Base-by-base conservation (phyloP, 106 monocot species). In the Vanilla planifolia region DNA sequence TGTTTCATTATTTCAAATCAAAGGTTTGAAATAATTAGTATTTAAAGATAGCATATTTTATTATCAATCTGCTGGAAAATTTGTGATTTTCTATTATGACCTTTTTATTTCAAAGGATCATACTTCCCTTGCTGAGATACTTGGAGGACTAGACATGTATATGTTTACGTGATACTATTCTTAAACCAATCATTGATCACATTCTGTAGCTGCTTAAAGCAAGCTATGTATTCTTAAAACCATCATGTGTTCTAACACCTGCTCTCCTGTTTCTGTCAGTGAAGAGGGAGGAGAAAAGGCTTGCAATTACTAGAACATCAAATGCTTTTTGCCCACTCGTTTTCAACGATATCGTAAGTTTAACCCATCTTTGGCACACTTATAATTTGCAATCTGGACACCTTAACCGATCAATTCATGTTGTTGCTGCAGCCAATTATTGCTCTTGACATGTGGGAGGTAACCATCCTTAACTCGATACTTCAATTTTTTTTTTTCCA, bases 391-490 rank as follows among this genome's bases (percentile, higher is more conserved):
- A 4, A 41, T 66, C 14, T 29, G 42, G 4, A 55, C 40, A 53
- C 32, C 43, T 33, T 51, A 29, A 50, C 69, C 11, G 51, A 41
- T 26, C 17, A 25, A 55, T 33, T 43, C 19, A 21, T 25, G 29
- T 20, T 73, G n/a, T 62, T 26, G 43, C 70, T 64, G 37, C 85
- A 95, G 95, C 95, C 95, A 65, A 84, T 96, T 51, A 67, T 90
- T 43, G 17, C 61, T 59, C 75, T 91, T 52, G 95, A 96, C 61
- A 75, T 96, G 95, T 95, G 95, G 95, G 95, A 95, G 94, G 94
- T 95, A 72, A 68, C 72, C 14, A 55, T 17, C 44, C 3, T 30
- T 15, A 62, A 17, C n/a, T 44, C 42, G 9, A 43, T 59, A 48
- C n/a, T 7, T 61, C 33, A 23, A 32, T 44, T 44, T 37, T 41